phyloP scores from a whole-genome alignment of 169 alveolate species.

The Amoebophrya sp. region DNA sequence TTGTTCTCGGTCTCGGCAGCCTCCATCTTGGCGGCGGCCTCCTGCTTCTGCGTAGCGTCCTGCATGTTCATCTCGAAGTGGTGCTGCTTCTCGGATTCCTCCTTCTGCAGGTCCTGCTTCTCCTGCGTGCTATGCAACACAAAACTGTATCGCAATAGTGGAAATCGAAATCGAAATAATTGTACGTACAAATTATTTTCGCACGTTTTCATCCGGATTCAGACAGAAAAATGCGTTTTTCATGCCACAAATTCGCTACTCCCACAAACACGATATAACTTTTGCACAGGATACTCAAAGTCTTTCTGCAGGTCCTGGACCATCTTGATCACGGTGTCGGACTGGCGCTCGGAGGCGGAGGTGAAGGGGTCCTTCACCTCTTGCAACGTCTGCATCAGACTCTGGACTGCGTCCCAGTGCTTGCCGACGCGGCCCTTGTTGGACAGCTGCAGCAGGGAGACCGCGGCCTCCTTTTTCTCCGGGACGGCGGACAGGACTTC shows the following conservation, averaged over 20 bases:
- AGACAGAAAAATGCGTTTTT: too few relatives aligned
- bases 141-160: too few relatives aligned
- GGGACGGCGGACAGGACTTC: neutral
- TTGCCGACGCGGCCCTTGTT: neutral
- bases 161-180: too few relatives aligned
- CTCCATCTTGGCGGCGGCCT: conserved; percentile 27
- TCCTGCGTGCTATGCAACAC: too few relatives aligned
- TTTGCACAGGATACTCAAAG: too few relatives aligned
- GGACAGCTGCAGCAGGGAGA: neutral
- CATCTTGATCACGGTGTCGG: conserved; percentile 17
- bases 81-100: neutral
- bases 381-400: neutral
- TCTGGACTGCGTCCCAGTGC: neutral
- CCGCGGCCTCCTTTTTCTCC: neutral
- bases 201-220: too few relatives aligned
- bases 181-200: too few relatives aligned
- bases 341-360: neutral
- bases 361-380: conserved; percentile 26
- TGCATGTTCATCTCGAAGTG: conserved; percentile 23
- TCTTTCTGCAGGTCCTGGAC: conserved; percentile 22
- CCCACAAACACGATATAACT: too few relatives aligned
- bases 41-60: neutral
- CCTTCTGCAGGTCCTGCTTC: conserved; percentile 7
- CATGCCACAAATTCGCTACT: too few relatives aligned
- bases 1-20: conserved; percentile 27